These are phyloP conservation scores for Ephemerocybe angulata DNA, from an alignment of 768 basidiomycete species.

Conservation along the genomic window DNA sequence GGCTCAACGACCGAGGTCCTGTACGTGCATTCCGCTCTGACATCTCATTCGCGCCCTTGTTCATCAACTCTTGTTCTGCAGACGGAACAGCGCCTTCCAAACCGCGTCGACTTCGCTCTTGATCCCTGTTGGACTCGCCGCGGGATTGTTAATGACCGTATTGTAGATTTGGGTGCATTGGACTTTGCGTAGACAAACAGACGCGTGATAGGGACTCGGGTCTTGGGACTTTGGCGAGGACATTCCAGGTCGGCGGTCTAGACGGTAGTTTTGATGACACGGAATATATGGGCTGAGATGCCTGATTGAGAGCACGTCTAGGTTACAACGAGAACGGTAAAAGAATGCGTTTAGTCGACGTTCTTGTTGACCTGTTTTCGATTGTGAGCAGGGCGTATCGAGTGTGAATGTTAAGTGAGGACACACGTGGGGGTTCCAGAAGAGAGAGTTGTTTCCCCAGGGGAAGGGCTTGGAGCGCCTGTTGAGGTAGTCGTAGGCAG, in stretches of 20 bases:
- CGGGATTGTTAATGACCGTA: not conserved
- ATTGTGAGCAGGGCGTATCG: slow-evolving; percentile 5
- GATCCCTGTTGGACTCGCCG: not conserved
- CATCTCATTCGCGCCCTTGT: too few relatives aligned
- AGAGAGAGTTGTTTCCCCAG: slow-evolving; percentile 80
- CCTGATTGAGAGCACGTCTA: slow-evolving; percentile 11
- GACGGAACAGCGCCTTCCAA: too few relatives aligned
- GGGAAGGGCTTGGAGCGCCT: slow-evolving; percentile 75
- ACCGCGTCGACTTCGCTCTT: not conserved
- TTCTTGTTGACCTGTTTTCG: slow-evolving; percentile 61
- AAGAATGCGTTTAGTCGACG: slow-evolving; percentile 30
- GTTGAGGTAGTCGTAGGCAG: slow-evolving; percentile 77
- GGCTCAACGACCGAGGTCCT: too few relatives aligned
- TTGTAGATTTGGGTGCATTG: not conserved
- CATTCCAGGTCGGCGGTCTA: too few relatives aligned
- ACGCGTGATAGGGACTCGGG: too few relatives aligned
- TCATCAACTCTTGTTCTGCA: too few relatives aligned
- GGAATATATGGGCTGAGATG: too few relatives aligned
- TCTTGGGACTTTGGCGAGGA: too few relatives aligned
- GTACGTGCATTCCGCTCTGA: not conserved
- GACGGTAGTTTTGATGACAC: too few relatives aligned
- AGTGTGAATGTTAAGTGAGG: not conserved
- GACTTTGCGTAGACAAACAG: too few relatives aligned
- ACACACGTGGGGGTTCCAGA: slow-evolving; percentile 73
- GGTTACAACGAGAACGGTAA: not conserved